Percentiles rank a stretch among this genome's conserved stretches.
These are phyloP conservation scores for Cyberlindnera saturnus DNA, from an alignment of 805 yeast genomes.

Conservation along the genomic window DNA sequence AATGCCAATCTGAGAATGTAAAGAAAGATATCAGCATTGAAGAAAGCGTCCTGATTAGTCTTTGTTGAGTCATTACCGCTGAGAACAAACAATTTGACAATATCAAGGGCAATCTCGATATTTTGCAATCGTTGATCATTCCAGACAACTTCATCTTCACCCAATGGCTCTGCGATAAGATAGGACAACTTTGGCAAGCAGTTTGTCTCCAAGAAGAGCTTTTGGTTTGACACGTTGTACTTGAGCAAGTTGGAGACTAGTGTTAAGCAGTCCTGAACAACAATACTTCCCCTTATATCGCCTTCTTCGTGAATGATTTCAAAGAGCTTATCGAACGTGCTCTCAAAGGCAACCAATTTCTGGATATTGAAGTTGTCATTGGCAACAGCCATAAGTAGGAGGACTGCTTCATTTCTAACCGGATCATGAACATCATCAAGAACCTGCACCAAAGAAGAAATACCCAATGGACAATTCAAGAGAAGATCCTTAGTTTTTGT, in stretches of 20 bases:
- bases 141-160: constrained; percentile 52
- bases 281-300: constrained; percentile 78
- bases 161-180: constrained; percentile 57
- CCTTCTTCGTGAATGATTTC: constrained; percentile 82
- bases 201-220: constrained; percentile 78
- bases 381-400: constrained; percentile 77
- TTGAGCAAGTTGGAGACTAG: constrained; percentile 65
- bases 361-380: constrained; percentile 82
- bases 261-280: constrained; percentile 87
- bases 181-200: constrained; percentile 61
- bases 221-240: constrained; percentile 87
- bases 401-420: constrained; percentile 79
- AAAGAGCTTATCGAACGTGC: constrained; percentile 78
- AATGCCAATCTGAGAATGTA: constrained; percentile 67
- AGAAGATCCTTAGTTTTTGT: constrained; percentile 67
- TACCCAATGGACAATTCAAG: constrained; percentile 68
- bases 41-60: constrained; percentile 55
- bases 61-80: constrained; percentile 65
- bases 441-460: constrained; percentile 62
- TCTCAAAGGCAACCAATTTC: constrained; percentile 90
- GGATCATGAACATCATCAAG: constrained; percentile 72
- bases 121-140: constrained; percentile 70
- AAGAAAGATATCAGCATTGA: constrained; percentile 56
- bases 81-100: constrained; percentile 63
- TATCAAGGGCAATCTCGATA: constrained; percentile 59